Percentiles rank a stretch among this genome's conserved stretches.
Evolutionary conservation across 2,329 filamentous ascomycete genomes (phyloP).

Genomic region (Scytalidium sp.): DNA sequence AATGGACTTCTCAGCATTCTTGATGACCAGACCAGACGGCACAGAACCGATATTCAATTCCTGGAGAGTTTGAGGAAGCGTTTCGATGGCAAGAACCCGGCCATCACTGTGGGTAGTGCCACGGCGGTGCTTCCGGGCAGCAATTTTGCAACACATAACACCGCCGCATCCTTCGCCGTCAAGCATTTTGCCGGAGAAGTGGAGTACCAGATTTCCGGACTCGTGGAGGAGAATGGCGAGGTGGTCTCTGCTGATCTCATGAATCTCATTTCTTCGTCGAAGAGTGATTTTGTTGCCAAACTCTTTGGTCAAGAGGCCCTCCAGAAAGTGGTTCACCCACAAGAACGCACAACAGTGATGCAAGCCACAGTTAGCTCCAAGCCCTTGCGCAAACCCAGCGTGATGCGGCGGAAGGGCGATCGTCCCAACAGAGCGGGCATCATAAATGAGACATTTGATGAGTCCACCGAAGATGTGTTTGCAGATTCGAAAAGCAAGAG

Average conservation of each 20-base stretch:
- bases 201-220: constrained; percentile 82
- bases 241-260: constrained; percentile 94
- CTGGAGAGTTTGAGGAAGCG: constrained; percentile 88
- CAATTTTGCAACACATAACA: constrained; percentile 85
- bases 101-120: constrained; percentile 74
- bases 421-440: constrained; percentile 20
- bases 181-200: constrained; percentile 96
- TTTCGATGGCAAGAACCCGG: constrained; percentile 91
- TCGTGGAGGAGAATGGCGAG: constrained; percentile 95
- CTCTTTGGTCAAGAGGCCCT: constrained; percentile 96
- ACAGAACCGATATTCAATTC: constrained; percentile 84
- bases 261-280: constrained; percentile 85
- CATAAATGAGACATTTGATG: constrained; percentile 4
- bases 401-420: constrained; percentile 73
- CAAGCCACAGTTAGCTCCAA: constrained; percentile 96
- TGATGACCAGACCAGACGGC: constrained; percentile 90
- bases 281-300: constrained; percentile 82
- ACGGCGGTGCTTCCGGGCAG: constrained; percentile 78
- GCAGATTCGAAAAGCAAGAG: constrained; percentile 34
- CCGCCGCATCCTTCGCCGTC: constrained; percentile 78
- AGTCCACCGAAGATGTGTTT: constrained; percentile 39
- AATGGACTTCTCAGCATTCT: constrained; percentile 93
- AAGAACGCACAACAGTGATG: constrained; percentile 86
- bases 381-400: constrained; percentile 86
- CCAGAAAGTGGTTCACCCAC: constrained; percentile 88